These are phyloP conservation scores for Globisporangium perplexum DNA, from an alignment of 352 stramenopile genomes.

Conservation along the genomic window DNA sequence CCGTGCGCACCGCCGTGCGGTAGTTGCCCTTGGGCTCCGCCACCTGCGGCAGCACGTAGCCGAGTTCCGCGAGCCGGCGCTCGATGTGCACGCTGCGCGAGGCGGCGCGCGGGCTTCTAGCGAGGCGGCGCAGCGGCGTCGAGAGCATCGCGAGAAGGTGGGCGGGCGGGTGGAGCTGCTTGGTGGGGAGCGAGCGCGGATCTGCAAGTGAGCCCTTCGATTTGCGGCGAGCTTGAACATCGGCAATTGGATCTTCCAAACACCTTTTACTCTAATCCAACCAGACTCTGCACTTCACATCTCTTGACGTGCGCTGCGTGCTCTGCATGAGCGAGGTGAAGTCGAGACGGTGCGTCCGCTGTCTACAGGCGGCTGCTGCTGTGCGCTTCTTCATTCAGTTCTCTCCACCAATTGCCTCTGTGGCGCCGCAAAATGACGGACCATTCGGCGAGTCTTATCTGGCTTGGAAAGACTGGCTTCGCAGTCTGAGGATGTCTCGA, in stretches of 20 bases:
- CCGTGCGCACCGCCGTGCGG: slow-evolving; percentile 43
- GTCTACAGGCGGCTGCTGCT: too few relatives aligned
- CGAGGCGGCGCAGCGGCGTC: slow-evolving; percentile 21
- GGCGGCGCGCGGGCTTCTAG: slow-evolving; percentile 13
- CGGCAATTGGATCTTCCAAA: background rate
- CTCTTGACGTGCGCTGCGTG: too few relatives aligned
- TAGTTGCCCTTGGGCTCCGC: slow-evolving; percentile 74
- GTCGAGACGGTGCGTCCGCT: too few relatives aligned
- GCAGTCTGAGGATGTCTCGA: too few relatives aligned
- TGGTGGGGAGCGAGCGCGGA: background rate
- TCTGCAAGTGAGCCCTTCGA: background rate
- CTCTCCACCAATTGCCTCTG: too few relatives aligned
- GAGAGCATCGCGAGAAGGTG: slow-evolving; percentile 13
- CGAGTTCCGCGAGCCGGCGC: slow-evolving; percentile 57
- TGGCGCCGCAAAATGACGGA: too few relatives aligned
- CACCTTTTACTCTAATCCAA: background rate
- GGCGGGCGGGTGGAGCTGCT: background rate
- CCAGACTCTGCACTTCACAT: background rate
- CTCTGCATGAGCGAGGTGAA: too few relatives aligned
- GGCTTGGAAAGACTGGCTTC: too few relatives aligned
- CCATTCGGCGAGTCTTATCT: too few relatives aligned
- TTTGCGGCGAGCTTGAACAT: background rate
- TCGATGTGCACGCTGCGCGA: slow-evolving; percentile 72
- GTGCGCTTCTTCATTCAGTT: too few relatives aligned
- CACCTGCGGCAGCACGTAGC: slow-evolving; percentile 56